phyloP scores from a whole-genome alignment of 305 asterid species.

The Petunia hybrid region DNA sequence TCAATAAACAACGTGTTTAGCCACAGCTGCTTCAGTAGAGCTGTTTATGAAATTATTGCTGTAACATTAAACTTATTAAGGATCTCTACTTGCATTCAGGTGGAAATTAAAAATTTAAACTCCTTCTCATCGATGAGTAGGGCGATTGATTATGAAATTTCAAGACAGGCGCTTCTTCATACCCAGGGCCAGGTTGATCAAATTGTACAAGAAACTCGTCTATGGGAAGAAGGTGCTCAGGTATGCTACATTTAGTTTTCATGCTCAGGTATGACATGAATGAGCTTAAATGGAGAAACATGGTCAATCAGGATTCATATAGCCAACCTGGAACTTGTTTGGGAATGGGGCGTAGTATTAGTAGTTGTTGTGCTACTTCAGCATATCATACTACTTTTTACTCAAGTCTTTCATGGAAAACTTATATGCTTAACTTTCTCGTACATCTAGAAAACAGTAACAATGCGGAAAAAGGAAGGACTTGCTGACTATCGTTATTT shows the following conservation, averaged over 20 bases:
- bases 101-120: conserved; percentile 95
- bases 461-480: conserved; percentile 99
- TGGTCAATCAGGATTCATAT: too few relatives aligned
- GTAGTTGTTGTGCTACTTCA: background rate
- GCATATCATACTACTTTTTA: conserved; percentile 23
- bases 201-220: conserved; percentile 97
- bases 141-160: conserved; percentile 94
- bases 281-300: too few relatives aligned
- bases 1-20: background rate
- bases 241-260: conserved; percentile 46
- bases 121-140: conserved; percentile 92
- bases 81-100: conserved; percentile 53
- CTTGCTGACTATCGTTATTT: conserved; percentile 97
- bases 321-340: too few relatives aligned
- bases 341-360: too few relatives aligned
- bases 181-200: conserved; percentile 79
- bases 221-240: conserved; percentile 99
- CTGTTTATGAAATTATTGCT: conserved; percentile 5
- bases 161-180: conserved; percentile 85
- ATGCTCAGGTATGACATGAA: background rate
- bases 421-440: conserved; percentile 36
- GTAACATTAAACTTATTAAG: background rate
- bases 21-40: background rate
- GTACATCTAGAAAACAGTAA: conserved; percentile 78
- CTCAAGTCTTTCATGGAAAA: conserved; percentile 8